Conservation (phyloP, 2,329 filamentous ascomycete species). For the Delphinella strobiligena region DNA sequence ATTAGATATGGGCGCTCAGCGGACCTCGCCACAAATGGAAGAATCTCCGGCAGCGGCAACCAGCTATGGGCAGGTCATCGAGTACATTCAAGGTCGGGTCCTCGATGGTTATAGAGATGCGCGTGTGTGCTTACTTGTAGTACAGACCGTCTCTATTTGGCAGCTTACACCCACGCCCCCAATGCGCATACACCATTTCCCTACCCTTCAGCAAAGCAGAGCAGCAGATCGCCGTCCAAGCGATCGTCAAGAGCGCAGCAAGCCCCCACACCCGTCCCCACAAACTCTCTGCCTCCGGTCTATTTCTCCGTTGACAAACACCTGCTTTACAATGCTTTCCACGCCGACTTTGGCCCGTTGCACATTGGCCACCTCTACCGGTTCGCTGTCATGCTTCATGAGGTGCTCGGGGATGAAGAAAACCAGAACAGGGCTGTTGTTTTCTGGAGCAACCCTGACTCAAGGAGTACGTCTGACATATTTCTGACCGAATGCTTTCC, state of each 20-base stretch:
- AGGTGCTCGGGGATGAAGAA: slow-evolving; percentile 80
- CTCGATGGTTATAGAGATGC: slow-evolving; percentile 5
- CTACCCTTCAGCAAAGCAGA: slow-evolving; percentile 46
- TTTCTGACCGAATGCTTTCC: not conserved
- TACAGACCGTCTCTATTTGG: slow-evolving; percentile 85
- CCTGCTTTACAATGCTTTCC: slow-evolving; percentile 94
- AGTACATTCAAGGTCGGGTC: slow-evolving; percentile 80
- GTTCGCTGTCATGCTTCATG: slow-evolving; percentile 91
- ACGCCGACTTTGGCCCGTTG: slow-evolving; percentile 93
- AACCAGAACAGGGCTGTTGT: slow-evolving; percentile 86
- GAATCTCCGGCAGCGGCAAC: slow-evolving; percentile 19
- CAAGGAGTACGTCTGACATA: slow-evolving; percentile 55
- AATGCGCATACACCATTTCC: slow-evolving; percentile 76
- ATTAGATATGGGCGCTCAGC: not conserved
- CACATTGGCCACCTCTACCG: slow-evolving; percentile 96
- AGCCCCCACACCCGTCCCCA: slow-evolving; percentile 38
- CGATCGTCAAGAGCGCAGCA: slow-evolving; percentile 54
- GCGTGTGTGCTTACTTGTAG: slow-evolving; percentile 16
- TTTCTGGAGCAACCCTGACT: slow-evolving; percentile 89
- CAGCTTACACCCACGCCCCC: slow-evolving; percentile 75
- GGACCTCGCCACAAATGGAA: slow-evolving; percentile 14
- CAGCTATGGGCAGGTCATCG: slow-evolving; percentile 79
- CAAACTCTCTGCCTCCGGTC: slow-evolving; percentile 51
- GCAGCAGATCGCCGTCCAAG: slow-evolving; percentile 60
- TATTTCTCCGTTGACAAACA: slow-evolving; percentile 90